Evolutionary conservation across 116 monocot species (phyloP).

Genomic region (Thalassia testudinum): DNA sequence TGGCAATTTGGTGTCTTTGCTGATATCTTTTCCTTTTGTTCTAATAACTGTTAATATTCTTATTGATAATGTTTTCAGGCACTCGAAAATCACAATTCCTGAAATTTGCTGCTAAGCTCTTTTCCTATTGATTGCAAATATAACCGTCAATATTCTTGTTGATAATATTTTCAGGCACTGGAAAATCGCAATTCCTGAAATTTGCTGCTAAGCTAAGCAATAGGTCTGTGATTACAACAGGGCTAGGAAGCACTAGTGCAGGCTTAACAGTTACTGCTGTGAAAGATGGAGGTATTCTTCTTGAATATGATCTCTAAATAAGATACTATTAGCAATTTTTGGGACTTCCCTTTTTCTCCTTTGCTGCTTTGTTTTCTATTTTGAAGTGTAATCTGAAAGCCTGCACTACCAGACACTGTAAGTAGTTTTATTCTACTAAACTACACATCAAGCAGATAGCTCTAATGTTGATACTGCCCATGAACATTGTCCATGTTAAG

Average conservation of each 20-base stretch:
- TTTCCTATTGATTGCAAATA: no score
- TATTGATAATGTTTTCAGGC: no score
- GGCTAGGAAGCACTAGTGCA: constrained; percentile 96
- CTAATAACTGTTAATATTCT: no score
- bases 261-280: constrained; percentile 97
- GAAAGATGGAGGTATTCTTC: constrained; percentile 77
- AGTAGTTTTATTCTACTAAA: no score
- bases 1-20: no score
- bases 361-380: neutral
- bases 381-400: no score
- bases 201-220: constrained; percentile 94
- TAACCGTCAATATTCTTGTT: no score
- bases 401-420: no score
- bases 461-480: no score
- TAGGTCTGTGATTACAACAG: constrained; percentile 92
- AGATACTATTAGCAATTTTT: neutral
- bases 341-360: neutral
- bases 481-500: no score
- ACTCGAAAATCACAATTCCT: constrained; percentile 98
- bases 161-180: constrained; percentile 61
- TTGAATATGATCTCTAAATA: neutral
- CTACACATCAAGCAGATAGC: no score
- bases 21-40: no score
- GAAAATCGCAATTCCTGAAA: constrained; percentile 94
- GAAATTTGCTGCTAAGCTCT: constrained; percentile 97